Conservation (phyloP, 352 stramenopile species). For the Phytophthora capsici region DNA sequence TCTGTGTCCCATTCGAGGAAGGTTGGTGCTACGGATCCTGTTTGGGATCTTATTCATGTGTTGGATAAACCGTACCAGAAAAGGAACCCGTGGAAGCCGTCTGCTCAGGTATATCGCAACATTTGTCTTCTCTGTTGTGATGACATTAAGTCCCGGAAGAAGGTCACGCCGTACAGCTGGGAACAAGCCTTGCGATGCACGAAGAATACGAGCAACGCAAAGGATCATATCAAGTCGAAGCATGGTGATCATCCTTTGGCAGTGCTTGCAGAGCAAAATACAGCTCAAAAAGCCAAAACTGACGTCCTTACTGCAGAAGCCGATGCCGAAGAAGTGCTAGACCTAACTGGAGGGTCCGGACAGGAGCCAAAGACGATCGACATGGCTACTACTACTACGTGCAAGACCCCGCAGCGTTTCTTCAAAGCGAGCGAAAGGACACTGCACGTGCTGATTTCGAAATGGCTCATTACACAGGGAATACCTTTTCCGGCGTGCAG, state of each 20-base stretch:
- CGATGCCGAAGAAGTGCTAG: too few species aligned
- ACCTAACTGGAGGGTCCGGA: too few species aligned
- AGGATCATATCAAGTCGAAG: not conserved
- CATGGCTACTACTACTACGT: not conserved
- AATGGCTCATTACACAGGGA: conserved; percentile 1
- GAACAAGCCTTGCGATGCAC: not conserved
- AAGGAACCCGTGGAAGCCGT: not conserved
- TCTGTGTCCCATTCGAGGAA: not conserved
- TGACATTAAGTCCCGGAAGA: not conserved
- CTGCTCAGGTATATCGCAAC: not conserved
- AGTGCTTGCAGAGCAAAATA: not conserved
- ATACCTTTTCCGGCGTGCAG: not conserved
- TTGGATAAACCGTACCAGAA: not conserved
- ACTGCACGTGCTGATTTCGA: not conserved
- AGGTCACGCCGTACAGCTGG: not conserved
- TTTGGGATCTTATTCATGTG: not conserved
- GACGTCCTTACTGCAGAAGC: not conserved
- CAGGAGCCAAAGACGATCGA: too few species aligned
- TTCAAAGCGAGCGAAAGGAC: not conserved
- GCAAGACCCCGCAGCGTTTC: not conserved
- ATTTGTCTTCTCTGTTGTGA: too few species aligned
- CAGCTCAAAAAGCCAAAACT: not conserved
- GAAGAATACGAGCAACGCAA: not conserved
- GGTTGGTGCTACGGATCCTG: not conserved
- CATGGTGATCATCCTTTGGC: not conserved